phyloP scores from a whole-genome alignment of 371 early-diverging fungal genomes.

The Chytridium lagenaria region DNA sequence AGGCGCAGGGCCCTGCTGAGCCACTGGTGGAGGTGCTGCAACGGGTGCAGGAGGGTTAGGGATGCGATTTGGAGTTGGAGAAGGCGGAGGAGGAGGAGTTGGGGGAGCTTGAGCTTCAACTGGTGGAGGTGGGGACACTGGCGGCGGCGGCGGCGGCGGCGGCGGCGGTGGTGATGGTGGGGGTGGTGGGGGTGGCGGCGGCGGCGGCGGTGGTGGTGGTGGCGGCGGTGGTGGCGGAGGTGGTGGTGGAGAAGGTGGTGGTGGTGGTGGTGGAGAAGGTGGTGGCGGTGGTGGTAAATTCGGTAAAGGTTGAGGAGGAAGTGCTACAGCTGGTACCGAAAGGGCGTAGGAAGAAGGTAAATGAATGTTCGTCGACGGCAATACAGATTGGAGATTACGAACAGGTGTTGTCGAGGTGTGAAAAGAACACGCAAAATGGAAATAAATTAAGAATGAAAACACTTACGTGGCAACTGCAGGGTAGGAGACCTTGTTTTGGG shows the following conservation, averaged over 20 bases:
- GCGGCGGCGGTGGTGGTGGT: neutral
- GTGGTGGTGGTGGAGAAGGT: slow-evolving; percentile 13
- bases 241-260: neutral
- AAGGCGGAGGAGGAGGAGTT: neutral
- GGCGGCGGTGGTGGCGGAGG: neutral
- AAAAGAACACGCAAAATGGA: no score
- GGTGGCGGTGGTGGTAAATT: neutral
- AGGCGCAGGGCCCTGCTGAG: neutral
- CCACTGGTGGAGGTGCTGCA: neutral
- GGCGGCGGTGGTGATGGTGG: slow-evolving; percentile 7
- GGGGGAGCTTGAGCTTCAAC: neutral
- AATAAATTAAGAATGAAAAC: no score
- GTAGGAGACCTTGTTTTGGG: no score
- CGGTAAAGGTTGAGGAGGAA: neutral
- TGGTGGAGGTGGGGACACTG: neutral
- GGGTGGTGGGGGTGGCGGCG: neutral
- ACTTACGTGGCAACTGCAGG: no score
- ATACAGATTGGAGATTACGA: neutral
- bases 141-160: neutral
- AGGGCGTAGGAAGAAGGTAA: neutral
- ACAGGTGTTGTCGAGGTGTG: no score
- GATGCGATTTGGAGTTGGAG: slow-evolving; percentile 12
- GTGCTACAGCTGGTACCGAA: neutral
- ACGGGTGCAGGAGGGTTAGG: slow-evolving; percentile 11
- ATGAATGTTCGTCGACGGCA: no score